Evolutionary conservation across 768 basidiomycete genomes (phyloP).

Genomic region (Holtermanniella nyarrowii): DNA sequence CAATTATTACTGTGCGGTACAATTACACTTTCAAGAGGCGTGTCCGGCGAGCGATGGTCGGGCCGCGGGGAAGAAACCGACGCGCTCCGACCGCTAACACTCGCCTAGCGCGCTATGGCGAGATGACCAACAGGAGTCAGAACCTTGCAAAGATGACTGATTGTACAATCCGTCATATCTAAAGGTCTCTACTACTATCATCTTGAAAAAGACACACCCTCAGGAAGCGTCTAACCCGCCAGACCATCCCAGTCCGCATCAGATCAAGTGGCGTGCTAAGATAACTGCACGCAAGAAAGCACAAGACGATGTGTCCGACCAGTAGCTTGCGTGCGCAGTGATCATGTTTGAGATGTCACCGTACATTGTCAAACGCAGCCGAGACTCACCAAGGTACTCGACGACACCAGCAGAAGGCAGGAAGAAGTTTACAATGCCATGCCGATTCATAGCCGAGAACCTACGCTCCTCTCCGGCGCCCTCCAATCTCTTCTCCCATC

Average conservation of each 20-base stretch:
- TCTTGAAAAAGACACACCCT: no score
- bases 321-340: slow-evolving; percentile 43
- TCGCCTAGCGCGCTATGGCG: no score
- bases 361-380: not conserved
- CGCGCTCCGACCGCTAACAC: no score
- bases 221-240: slow-evolving; percentile 22
- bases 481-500: slow-evolving; percentile 35
- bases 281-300: slow-evolving; percentile 44
- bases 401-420: slow-evolving; percentile 43
- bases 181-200: no score
- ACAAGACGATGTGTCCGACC: slow-evolving; percentile 42
- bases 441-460: slow-evolving; percentile 45
- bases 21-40: no score
- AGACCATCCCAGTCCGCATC: slow-evolving; percentile 41
- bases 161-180: no score
- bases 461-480: slow-evolving; percentile 38
- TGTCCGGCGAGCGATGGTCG: no score
- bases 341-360: slow-evolving; percentile 22
- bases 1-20: no score
- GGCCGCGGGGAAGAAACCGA: no score
- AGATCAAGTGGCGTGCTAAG: slow-evolving; percentile 40
- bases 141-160: no score
- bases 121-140: no score
- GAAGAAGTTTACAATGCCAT: slow-evolving; percentile 45
- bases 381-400: slow-evolving; percentile 41